Conservation (phyloP, 2,329 filamentous ascomycete genomes). For the Clonostachys chloroleuca region DNA sequence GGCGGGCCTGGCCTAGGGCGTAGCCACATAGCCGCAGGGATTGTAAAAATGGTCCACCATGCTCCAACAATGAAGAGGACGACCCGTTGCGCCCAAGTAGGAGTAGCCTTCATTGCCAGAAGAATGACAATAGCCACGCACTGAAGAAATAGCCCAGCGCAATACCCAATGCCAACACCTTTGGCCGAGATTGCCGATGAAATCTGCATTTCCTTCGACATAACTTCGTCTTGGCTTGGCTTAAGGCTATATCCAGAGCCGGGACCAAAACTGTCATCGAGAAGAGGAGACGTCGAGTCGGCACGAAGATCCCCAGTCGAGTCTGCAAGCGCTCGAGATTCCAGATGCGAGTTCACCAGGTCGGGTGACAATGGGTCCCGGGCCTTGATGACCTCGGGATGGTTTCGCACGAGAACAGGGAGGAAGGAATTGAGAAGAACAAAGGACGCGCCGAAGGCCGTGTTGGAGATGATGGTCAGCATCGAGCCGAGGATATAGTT, state of each 20-base stretch:
- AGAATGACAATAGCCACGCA: slow-evolving; percentile 76
- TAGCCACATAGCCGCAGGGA: slow-evolving; percentile 84
- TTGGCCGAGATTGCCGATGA: slow-evolving; percentile 89
- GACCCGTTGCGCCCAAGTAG: slow-evolving; percentile 76
- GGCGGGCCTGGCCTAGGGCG: slow-evolving; percentile 86
- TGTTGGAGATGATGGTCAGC: slow-evolving; percentile 86
- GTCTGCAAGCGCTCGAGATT: slow-evolving; percentile 26
- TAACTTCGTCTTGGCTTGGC: slow-evolving; percentile 27
- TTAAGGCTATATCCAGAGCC: not conserved
- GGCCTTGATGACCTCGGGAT: slow-evolving; percentile 49
- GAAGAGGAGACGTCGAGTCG: slow-evolving; percentile 42
- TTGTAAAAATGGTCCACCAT: slow-evolving; percentile 92
- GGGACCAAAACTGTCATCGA: slow-evolving; percentile 21
- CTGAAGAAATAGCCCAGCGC: slow-evolving; percentile 80
- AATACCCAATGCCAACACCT: slow-evolving; percentile 92
- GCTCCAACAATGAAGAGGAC: slow-evolving; percentile 81
- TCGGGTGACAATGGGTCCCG: slow-evolving; percentile 19
- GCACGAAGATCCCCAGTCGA: slow-evolving; percentile 21
- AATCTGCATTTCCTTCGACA: slow-evolving; percentile 67
- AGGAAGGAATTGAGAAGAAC: slow-evolving; percentile 94
- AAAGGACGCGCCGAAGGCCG: slow-evolving; percentile 90
- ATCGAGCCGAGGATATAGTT: slow-evolving; percentile 79
- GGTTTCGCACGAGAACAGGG: slow-evolving; percentile 83
- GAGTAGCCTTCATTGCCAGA: slow-evolving; percentile 63
- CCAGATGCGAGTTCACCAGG: slow-evolving; percentile 19